A percentile compares a stretch with the other conserved stretches of the same genome.
Evolutionary conservation across 352 stramenopile genomes (phyloP).

Genomic region (Blastocystis sp.): DNA sequence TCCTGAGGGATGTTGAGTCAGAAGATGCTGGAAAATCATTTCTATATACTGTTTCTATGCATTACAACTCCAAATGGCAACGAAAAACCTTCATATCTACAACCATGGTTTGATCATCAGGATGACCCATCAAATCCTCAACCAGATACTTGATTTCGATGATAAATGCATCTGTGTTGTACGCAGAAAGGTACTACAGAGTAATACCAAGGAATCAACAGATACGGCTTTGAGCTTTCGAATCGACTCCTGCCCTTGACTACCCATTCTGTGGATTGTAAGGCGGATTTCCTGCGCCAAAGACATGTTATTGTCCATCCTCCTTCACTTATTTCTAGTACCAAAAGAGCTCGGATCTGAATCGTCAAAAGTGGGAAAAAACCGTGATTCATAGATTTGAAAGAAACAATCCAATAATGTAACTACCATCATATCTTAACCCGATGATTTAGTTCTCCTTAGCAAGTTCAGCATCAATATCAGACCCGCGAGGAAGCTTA

Average conservation of each 20-base stretch:
- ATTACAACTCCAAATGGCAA: neutral
- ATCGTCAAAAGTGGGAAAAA: neutral
- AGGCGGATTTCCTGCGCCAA: slow-evolving; percentile 21
- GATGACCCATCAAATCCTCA: neutral
- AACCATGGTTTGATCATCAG: neutral
- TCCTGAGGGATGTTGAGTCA: neutral
- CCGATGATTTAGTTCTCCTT: slow-evolving; percentile 22
- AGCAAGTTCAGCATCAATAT: slow-evolving; percentile 34
- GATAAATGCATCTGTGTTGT: slow-evolving; percentile 2
- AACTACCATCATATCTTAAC: slow-evolving; percentile 15
- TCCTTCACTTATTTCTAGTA: slow-evolving; percentile 1
- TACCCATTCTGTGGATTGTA: neutral
- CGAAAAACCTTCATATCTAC: slow-evolving; percentile 14
- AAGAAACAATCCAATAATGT: slow-evolving; percentile 36
- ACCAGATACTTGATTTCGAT: slow-evolving; percentile 9
- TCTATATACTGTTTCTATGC: neutral
- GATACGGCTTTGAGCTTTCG: neutral
- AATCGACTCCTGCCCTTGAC: neutral
- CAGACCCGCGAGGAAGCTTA: slow-evolving; percentile 50
- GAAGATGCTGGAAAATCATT: neutral
- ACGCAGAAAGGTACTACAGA: neutral
- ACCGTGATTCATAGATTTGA: neutral
- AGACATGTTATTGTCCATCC: slow-evolving; percentile 39
- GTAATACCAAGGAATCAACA: neutral
- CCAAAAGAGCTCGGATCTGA: neutral